Percentiles rank a stretch among this genome's conserved stretches.
phyloP scores from a whole-genome alignment of 1,284 basidiomycete species.

The Ustilago sp. region DNA sequence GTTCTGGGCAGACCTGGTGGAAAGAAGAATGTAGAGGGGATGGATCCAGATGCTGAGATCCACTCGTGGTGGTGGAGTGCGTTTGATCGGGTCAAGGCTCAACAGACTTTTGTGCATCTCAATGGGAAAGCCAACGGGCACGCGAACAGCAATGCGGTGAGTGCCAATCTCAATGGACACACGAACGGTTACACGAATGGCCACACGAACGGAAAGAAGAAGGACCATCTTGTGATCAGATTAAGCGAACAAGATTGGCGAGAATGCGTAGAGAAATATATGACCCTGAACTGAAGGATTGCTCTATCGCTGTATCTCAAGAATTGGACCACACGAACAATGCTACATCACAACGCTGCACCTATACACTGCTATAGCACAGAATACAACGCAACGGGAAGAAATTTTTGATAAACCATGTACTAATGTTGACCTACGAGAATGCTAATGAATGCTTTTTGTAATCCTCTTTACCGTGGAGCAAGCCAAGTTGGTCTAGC shows the following conservation, averaged over 20 bases:
- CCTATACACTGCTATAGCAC: not conserved
- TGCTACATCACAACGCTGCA: not conserved
- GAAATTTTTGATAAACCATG: not conserved
- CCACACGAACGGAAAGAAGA: not conserved
- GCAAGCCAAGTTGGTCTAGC: conserved; percentile 39
- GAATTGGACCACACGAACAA: too few species aligned
- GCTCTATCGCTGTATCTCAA: not conserved
- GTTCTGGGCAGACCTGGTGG: conserved; percentile 28
- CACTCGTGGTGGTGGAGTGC: conserved; percentile 63
- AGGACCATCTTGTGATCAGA: not conserved
- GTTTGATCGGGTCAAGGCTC: conserved; percentile 31
- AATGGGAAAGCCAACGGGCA: not conserved
- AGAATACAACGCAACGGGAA: not conserved
- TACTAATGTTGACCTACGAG: not conserved
- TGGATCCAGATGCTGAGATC: conserved; percentile 43
- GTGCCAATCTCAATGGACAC: not conserved
- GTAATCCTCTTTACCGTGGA: not conserved
- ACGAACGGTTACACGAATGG: not conserved
- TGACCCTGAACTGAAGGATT: conserved; percentile 22
- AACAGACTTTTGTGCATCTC: not conserved
- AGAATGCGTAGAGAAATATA: conserved; percentile 39
- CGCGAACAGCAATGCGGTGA: not conserved
- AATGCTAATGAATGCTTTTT: conserved; percentile 1
- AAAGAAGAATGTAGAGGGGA: conserved; percentile 4
- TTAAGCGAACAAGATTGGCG: conserved; percentile 26